These are phyloP conservation scores for Syzygium grande DNA, from an alignment of 345 rosid genomes.

Conservation along the genomic window DNA sequence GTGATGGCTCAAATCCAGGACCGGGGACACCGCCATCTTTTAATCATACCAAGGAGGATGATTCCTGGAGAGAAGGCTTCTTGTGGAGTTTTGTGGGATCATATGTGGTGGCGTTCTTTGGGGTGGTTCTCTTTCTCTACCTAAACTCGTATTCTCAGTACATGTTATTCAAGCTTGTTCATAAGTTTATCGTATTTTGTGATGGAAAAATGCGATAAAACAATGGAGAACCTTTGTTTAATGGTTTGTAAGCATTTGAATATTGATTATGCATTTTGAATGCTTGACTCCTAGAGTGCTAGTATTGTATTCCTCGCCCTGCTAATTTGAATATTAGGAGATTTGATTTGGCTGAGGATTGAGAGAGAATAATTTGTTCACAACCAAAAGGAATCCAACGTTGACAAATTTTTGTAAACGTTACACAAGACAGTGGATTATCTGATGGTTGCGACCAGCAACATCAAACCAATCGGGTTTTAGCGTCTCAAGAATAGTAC, in stretches of 20 bases:
- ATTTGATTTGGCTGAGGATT: neutral
- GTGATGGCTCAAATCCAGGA: neutral
- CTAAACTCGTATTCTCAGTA: neutral
- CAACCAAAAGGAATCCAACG: neutral
- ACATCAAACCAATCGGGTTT: no score
- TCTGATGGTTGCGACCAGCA: neutral
- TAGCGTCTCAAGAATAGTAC: neutral
- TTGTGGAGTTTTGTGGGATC: neutral
- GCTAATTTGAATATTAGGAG: neutral
- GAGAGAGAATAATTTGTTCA: neutral
- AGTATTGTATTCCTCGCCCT: neutral
- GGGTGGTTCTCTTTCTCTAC: neutral
- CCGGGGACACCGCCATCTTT: neutral
- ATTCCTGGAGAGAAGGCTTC: rapidly evolving
- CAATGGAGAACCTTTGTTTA: neutral
- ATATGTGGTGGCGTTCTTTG: neutral
- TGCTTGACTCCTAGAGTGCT: neutral
- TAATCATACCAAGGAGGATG: neutral
- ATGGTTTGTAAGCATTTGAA: neutral
- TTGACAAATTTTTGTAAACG: no score
- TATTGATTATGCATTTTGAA: neutral
- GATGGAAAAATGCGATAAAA: neutral
- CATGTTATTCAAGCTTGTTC: neutral
- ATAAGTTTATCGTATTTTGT: neutral
- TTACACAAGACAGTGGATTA: neutral